Percentiles rank a stretch among this genome's conserved stretches.
These are phyloP conservation scores for Podospora fimiseda DNA, from an alignment of 495 filamentous ascomycete species.

Conservation along the genomic window DNA sequence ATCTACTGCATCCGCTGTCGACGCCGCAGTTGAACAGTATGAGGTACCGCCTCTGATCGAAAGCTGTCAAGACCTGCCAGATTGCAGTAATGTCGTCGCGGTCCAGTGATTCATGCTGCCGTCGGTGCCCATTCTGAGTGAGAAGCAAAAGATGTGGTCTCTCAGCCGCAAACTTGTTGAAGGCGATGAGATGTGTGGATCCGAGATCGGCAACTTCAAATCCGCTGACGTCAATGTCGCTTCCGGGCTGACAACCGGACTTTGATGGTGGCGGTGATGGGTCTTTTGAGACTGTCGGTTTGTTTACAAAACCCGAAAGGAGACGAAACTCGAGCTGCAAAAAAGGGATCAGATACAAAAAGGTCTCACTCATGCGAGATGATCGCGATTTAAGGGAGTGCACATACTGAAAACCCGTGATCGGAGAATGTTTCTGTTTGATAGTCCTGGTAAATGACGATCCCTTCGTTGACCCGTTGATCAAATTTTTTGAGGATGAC, in stretches of 20 bases:
- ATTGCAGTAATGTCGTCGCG: conserved; percentile 11
- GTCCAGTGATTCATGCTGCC: conserved; percentile 24
- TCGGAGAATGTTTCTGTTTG: neutral
- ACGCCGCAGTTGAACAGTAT: conserved; percentile 36
- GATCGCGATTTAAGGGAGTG: neutral
- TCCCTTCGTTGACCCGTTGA: neutral
- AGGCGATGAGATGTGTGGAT: conserved; percentile 29
- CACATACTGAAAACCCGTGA: neutral
- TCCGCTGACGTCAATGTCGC: conserved; percentile 19
- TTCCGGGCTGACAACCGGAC: conserved; percentile 16
- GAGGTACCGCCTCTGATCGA: conserved; percentile 6
- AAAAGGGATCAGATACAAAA: neutral
- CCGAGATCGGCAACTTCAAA: conserved; percentile 15
- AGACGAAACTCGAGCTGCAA: conserved; percentile 18
- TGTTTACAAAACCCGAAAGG: conserved; percentile 7
- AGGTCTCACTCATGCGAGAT: neutral
- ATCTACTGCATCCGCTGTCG: conserved; percentile 31
- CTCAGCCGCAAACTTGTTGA: conserved; percentile 37
- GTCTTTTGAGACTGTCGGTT: conserved; percentile 7
- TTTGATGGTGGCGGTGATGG: neutral
- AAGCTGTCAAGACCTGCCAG: neutral
- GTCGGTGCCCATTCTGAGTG: conserved; percentile 31
- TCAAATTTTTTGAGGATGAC: neutral
- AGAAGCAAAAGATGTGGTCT: conserved; percentile 36
- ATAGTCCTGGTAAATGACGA: neutral